These are phyloP conservation scores for Pythium brassicae DNA, from an alignment of 352 stramenopile genomes.

Conservation along the genomic window DNA sequence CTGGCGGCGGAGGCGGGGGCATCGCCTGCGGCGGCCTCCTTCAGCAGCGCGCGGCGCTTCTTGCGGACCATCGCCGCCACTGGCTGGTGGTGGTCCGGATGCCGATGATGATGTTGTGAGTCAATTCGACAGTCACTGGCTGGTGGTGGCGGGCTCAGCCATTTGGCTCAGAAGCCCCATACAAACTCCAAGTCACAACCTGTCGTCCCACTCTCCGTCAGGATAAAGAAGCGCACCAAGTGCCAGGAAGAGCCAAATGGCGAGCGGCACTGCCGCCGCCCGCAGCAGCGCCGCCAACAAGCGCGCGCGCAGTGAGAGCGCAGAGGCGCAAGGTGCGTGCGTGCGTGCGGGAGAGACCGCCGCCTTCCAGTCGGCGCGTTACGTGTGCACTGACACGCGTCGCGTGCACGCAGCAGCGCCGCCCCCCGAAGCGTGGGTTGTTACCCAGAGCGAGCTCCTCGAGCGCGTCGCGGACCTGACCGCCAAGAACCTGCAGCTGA, in stretches of 20 bases:
- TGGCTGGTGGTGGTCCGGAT: background rate
- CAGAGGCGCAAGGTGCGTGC: background rate
- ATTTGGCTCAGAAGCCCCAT: no score
- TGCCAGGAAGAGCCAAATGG: no score
- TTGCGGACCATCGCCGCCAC: conserved; percentile 58
- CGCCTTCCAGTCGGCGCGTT: no score
- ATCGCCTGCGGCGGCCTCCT: conserved; percentile 33
- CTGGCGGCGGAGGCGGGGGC: background rate
- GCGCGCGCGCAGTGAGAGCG: background rate
- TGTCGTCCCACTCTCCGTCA: no score
- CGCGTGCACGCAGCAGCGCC: no score
- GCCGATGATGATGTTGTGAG: background rate
- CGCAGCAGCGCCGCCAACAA: background rate
- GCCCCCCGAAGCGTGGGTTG: no score
- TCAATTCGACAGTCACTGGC: no score
- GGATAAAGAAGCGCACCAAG: no score
- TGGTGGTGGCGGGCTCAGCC: no score
- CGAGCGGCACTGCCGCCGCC: background rate
- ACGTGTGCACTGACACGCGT: no score
- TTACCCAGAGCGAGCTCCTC: conserved; percentile 18
- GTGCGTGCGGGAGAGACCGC: no score
- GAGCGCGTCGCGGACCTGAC: conserved; percentile 14
- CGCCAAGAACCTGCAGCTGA: conserved; percentile 38
- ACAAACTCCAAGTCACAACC: no score
- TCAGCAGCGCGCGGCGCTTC: conserved; percentile 73